phyloP scores from a whole-genome alignment of 805 yeast species.

The Yamadazyma philogaea region DNA sequence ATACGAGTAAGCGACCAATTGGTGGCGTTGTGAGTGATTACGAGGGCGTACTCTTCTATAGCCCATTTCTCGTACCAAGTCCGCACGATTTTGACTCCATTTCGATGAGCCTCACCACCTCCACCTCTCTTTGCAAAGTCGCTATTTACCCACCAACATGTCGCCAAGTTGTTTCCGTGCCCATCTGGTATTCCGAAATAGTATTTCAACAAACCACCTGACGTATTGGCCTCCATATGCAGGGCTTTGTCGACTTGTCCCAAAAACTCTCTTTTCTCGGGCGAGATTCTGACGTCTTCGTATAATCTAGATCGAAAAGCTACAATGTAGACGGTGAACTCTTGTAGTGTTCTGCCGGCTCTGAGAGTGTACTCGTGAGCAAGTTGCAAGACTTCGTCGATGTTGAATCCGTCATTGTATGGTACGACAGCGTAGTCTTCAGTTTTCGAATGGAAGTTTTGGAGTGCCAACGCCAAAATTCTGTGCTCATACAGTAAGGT shows the following conservation, averaged over 20 bases:
- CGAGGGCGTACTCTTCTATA: constrained; percentile 28
- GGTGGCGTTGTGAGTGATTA: background rate
- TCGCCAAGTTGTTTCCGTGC: constrained; percentile 34
- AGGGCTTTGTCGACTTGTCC: constrained; percentile 29
- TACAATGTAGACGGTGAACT: constrained; percentile 25
- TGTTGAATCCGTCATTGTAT: constrained; percentile 26
- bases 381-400: constrained; percentile 19
- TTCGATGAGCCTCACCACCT: constrained; percentile 29
- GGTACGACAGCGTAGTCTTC: constrained; percentile 22
- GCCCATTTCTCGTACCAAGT: constrained; percentile 35
- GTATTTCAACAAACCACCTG: constrained; percentile 38
- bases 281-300: constrained; percentile 22
- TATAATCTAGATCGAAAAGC: constrained; percentile 32
- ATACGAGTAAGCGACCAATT: background rate
- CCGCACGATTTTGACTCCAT: constrained; percentile 26
- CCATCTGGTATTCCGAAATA: constrained; percentile 38
- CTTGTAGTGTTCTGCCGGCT: constrained; percentile 9
- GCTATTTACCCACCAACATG: constrained; percentile 35
- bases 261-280: constrained; percentile 23
- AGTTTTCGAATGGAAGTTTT: constrained; percentile 19
- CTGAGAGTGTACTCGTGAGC: constrained; percentile 5
- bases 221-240: constrained; percentile 32
- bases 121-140: constrained; percentile 33
- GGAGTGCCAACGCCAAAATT: constrained; percentile 29
- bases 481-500: constrained; percentile 19